phyloP scores from a whole-genome alignment of 305 asterid genomes.

The Nicotiana rustica region DNA sequence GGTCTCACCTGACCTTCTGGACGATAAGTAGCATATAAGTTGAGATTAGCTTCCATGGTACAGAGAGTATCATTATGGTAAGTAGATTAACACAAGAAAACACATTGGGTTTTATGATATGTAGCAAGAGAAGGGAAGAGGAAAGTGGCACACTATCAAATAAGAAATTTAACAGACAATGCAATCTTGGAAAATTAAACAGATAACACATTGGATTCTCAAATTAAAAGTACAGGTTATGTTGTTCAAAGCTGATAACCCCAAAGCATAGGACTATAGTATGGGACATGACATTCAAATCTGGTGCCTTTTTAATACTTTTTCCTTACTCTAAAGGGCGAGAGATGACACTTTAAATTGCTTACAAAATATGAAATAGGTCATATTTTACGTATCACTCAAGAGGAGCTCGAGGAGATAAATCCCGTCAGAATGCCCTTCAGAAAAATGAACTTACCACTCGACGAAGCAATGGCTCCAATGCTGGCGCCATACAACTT shows the following conservation, averaged over 20 bases:
- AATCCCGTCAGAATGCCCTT: not conserved
- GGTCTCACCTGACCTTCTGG: not conserved
- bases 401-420: not conserved
- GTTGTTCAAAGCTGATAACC: not conserved
- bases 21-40: not conserved
- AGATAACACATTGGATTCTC: not conserved
- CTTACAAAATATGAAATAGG: not conserved
- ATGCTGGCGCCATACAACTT: slow-evolving; percentile 66
- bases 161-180: not conserved
- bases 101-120: too few species aligned
- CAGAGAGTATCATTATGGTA: too few species aligned
- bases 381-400: not conserved
- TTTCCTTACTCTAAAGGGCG: not conserved
- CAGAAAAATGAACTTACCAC: slow-evolving; percentile 63
- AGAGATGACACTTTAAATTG: not conserved
- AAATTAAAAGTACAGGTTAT: not conserved
- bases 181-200: not conserved
- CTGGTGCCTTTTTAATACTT: not conserved
- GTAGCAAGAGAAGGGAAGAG: too few species aligned
- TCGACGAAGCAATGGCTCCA: slow-evolving; percentile 90
- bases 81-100: too few species aligned
- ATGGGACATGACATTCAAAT: not conserved
- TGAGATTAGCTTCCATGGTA: not conserved
- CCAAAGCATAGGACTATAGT: not conserved
- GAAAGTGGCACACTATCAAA: not conserved